Percentiles rank a stretch among this genome's conserved stretches.
Conservation (phyloP, 345 rosid species). For the Citrus inodora region DNA sequence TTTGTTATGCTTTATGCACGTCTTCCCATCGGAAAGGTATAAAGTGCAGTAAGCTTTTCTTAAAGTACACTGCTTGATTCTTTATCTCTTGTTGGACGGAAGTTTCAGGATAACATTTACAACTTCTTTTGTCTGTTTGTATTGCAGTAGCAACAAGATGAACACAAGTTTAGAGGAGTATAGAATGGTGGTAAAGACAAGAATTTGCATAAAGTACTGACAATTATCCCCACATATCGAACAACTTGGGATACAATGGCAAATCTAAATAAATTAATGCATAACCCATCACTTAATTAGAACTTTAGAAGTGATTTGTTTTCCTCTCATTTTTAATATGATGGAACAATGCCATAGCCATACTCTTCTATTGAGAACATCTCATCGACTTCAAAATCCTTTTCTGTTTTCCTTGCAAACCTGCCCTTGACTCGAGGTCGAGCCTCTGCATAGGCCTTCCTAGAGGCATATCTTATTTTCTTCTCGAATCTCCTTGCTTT, state of each 20-base stretch:
- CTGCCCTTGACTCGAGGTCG: conserved; percentile 89
- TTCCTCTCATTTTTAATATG: conserved; percentile 20
- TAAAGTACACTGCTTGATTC: conserved; percentile 3
- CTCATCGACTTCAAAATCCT: conserved; percentile 55
- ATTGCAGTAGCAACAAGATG: neutral
- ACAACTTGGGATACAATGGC: neutral
- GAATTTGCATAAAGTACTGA: neutral
- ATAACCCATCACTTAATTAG: conserved; percentile 11
- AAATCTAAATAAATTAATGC: neutral
- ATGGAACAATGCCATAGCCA: conserved; percentile 72
- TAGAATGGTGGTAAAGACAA: neutral
- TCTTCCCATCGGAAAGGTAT: conserved; percentile 15
- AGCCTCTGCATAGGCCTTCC: conserved; percentile 91
- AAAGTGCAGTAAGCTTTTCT: conserved; percentile 16
- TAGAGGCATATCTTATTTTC: conserved; percentile 92
- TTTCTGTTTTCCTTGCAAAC: conserved; percentile 71
- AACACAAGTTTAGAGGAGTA: neutral
- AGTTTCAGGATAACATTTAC: neutral
- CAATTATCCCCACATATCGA: neutral
- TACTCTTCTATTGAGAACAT: conserved; percentile 52
- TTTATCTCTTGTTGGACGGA: neutral
- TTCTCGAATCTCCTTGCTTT: conserved; percentile 78
- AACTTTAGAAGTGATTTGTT: neutral
- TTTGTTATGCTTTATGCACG: conserved; percentile 6
- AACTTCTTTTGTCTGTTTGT: neutral